phyloP scores from a whole-genome alignment of 2,329 filamentous ascomycete genomes.

The Pseudogymnoascus sp. region DNA sequence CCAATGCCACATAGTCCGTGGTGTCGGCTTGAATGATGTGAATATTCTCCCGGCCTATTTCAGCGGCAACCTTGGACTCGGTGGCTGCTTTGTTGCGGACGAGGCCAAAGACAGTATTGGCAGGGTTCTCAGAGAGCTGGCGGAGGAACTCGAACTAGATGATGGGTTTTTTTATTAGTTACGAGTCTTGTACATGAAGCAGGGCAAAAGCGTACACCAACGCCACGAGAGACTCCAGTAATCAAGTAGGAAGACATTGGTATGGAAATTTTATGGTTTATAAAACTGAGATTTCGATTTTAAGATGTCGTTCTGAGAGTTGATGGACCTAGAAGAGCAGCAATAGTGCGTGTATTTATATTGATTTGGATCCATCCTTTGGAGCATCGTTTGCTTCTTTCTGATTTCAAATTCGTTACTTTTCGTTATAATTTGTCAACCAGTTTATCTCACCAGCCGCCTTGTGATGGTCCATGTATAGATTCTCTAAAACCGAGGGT shows the following conservation, averaged over 20 bases:
- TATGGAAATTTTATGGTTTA: constrained; percentile 13
- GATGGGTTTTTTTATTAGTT: constrained; percentile 13
- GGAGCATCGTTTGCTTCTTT: constrained; percentile 15
- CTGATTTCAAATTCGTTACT: constrained; percentile 16
- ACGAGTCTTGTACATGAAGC: constrained; percentile 14
- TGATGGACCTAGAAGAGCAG: constrained; percentile 12
- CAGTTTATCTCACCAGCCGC: not conserved
- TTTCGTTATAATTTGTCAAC: constrained; percentile 8
- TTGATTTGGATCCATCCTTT: constrained; percentile 12
- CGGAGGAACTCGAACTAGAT: constrained; percentile 42
- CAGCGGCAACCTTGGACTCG: constrained; percentile 36
- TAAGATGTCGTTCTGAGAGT: constrained; percentile 16
- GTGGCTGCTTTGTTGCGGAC: constrained; percentile 41
- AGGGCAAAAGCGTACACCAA: constrained; percentile 21
- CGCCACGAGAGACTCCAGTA: constrained; percentile 22
- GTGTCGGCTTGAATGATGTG: constrained; percentile 18
- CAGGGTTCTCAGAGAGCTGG: constrained; percentile 36
- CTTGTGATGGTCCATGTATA: constrained; percentile 9
- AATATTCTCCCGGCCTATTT: constrained; percentile 28
- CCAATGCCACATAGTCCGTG: constrained; percentile 16
- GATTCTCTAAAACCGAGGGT: constrained; percentile 10
- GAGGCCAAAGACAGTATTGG: constrained; percentile 39
- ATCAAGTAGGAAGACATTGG: constrained; percentile 24
- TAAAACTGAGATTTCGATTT: constrained; percentile 10
- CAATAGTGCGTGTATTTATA: constrained; percentile 15